These are phyloP conservation scores for Seiridium cupressi DNA, from an alignment of 2,329 filamentous ascomycete species.

Conservation along the genomic window DNA sequence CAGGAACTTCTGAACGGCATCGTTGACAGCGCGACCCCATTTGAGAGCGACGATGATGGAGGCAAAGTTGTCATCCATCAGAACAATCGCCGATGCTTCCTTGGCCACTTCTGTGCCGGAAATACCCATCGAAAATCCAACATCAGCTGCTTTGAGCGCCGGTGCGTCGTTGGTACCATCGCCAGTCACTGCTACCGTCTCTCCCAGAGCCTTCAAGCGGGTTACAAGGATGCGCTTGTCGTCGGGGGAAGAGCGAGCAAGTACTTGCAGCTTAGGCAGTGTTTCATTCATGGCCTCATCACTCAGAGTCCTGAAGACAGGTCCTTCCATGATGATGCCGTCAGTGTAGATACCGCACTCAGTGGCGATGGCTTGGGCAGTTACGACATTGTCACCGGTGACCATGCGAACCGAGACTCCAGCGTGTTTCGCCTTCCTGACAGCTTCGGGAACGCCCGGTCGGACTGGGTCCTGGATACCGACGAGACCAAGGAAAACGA, in stretches of 20 bases:
- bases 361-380: conserved; percentile 69
- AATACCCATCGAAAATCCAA: conserved; percentile 68
- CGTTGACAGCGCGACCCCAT: conserved; percentile 69
- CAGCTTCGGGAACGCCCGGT: conserved; percentile 65
- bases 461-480: conserved; percentile 75
- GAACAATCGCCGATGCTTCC: conserved; percentile 66
- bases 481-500: conserved; percentile 71
- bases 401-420: conserved; percentile 75
- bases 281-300: conserved; percentile 57
- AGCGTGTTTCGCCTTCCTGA: conserved; percentile 64
- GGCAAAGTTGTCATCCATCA: conserved; percentile 65
- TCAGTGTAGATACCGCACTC: conserved; percentile 70
- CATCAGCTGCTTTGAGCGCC: conserved; percentile 63
- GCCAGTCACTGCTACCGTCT: conserved; percentile 64
- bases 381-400: conserved; percentile 70
- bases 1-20: conserved; percentile 66
- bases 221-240: conserved; percentile 64
- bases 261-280: conserved; percentile 59
- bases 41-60: conserved; percentile 66
- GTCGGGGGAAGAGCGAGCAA: conserved; percentile 65
- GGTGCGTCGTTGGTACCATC: conserved; percentile 68
- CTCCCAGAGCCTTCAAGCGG: conserved; percentile 59
- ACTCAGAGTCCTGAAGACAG: conserved; percentile 61
- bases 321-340: conserved; percentile 67
- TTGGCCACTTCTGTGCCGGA: conserved; percentile 67